Conservation (phyloP, 2,329 filamentous ascomycete species). For the Gnomoniopsis sp. region DNA sequence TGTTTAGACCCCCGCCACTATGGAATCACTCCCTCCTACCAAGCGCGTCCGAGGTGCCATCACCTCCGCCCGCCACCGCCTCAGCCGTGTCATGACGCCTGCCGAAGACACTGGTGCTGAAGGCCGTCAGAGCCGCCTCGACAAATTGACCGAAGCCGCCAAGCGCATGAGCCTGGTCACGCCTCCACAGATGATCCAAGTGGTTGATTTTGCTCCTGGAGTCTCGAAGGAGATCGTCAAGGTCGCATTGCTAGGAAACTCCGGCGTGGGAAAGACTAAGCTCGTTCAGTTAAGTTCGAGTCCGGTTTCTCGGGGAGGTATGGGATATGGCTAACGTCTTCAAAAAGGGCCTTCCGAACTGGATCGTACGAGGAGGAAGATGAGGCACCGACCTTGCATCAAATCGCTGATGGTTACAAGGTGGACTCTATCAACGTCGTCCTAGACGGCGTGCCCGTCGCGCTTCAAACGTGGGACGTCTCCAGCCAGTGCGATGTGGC, state of each 20-base stretch:
- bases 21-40: background rate
- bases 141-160: background rate
- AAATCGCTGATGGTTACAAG: background rate
- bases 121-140: slow-evolving; percentile 12
- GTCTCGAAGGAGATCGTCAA: background rate
- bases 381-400: background rate
- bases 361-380: background rate
- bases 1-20: background rate
- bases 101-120: background rate
- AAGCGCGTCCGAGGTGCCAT: slow-evolving; percentile 5
- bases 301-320: background rate
- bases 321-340: background rate
- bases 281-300: background rate
- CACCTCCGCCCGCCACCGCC: slow-evolving; percentile 1
- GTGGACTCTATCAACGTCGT: background rate
- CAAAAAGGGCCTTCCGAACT: background rate
- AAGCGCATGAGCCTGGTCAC: background rate
- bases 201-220: background rate
- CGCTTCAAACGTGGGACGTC: slow-evolving; percentile 26
- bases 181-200: background rate
- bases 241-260: background rate
- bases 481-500: slow-evolving; percentile 18
- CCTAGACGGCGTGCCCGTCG: slow-evolving; percentile 2
- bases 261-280: background rate
- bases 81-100: background rate